phyloP scores from a whole-genome alignment of 2,329 filamentous ascomycete species.

The Fusarium clavum region DNA sequence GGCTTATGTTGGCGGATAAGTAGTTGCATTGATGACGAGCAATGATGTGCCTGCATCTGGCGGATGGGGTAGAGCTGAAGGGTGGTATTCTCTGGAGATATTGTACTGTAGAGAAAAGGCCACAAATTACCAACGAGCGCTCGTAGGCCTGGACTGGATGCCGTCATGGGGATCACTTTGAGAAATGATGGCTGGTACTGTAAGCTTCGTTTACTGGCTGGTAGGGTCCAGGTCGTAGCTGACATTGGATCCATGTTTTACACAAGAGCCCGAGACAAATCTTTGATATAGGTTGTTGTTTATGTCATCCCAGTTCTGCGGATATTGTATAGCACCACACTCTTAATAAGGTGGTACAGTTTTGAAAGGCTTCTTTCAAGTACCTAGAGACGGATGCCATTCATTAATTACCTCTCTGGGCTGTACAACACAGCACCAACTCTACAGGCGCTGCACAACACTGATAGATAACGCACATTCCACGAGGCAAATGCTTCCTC shows the following conservation, averaged over 20 bases:
- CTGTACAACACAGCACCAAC: not conserved
- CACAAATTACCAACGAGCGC: conserved; percentile 9
- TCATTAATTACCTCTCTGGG: not conserved
- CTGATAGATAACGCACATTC: conserved; percentile 32
- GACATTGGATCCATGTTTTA: conserved; percentile 15
- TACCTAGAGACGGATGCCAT: not conserved
- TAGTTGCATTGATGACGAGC: conserved; percentile 12
- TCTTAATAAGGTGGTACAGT: not conserved
- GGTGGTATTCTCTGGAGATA: not conserved
- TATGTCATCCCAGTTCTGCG: too few relatives aligned
- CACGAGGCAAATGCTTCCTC: conserved; percentile 31
- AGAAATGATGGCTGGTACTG: conserved; percentile 38
- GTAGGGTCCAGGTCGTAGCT: conserved; percentile 12
- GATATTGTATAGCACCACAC: not conserved
- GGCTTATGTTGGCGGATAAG: conserved; percentile 6
- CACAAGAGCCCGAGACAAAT: conserved; percentile 23
- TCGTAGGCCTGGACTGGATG: conserved; percentile 11
- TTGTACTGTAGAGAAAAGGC: not conserved
- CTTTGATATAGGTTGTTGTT: conserved; percentile 4
- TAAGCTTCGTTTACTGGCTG: conserved; percentile 20
- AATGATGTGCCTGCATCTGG: conserved; percentile 6
- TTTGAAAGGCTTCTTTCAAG: not conserved
- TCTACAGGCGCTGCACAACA: conserved; percentile 6
- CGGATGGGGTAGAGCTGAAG: conserved; percentile 1
- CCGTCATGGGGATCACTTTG: conserved; percentile 19